Evolutionary conservation across 495 filamentous ascomycete genomes (phyloP), one percentile per base, ranked within the genome.

Genomic region (Penicillium tannophilum): DNA sequence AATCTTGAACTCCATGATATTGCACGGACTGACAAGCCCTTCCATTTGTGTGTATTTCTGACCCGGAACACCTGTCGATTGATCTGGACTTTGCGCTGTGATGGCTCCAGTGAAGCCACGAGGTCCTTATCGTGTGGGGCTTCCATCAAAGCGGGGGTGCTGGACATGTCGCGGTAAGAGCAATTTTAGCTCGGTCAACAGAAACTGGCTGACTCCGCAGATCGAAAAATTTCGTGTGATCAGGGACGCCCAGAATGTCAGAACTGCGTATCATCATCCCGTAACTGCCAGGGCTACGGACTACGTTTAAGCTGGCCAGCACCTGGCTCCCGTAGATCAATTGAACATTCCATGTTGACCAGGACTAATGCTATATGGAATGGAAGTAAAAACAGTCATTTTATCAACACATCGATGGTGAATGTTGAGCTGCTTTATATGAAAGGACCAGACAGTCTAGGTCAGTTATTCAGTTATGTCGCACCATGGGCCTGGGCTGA

Each of bases 221-320:
- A 55, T 44, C 53, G 53, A 43, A 55, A 55, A n/a, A 20, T 55
- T 11, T 28, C 53, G 4, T 55, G 53, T 23, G 53, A 55, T 55
- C 24, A n/a, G 24, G 42, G 53, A 10, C 53, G 53, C 6, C 53
- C 53, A n/a, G 41, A 16, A 2, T 55, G 53, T 12, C 53, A 19
- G 26, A 55, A 55, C 41, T 55, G 53, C 16, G 24, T 14, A 20
- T 14, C 53, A 10, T 17, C 41, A n/a, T 23, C 4, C 41, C 53
- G 53, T 4, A 55, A 36, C 11, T 61, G 58, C 42, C 31, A 51
- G 52, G 58, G 58, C 3, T 61, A 61, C 49, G 58, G 58, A 6
- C 39, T 61, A 20, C 52, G 58, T 16, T 45, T 61, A 26, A 55
- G 52, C n/a, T 61, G 58, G 58, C 58, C 58, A 35, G 42, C 20